These are phyloP conservation scores for Xenoacremonium recifei DNA, from an alignment of 2,329 filamentous ascomycete genomes.

Conservation along the genomic window DNA sequence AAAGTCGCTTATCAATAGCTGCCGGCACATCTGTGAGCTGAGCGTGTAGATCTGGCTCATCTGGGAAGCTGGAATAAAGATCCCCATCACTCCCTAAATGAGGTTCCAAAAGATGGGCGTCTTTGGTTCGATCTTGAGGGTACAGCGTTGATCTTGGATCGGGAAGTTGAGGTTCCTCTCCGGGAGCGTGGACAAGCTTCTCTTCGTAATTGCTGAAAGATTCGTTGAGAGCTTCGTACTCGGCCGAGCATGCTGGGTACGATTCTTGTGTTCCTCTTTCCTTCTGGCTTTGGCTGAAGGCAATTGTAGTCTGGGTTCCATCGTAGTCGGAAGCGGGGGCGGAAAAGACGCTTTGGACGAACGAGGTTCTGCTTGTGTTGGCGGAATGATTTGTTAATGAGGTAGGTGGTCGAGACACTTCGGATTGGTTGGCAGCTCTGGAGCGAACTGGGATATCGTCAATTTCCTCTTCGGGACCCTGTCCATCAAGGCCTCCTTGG, in stretches of 20 bases:
- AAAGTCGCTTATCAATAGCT: too few species aligned
- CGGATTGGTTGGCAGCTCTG: constrained; percentile 6
- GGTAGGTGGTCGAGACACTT: constrained; percentile 4
- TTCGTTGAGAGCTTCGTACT: constrained; percentile 8
- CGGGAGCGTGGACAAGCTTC: constrained; percentile 1
- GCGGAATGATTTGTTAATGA: constrained; percentile 23
- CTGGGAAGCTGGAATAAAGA: constrained; percentile 19
- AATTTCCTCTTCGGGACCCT: constrained; percentile 9
- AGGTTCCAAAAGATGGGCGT: not conserved
- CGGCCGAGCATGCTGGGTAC: constrained; percentile 7
- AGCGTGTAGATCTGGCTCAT: constrained; percentile 10
- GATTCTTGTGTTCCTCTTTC: constrained; percentile 2
- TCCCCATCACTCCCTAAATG: not conserved
- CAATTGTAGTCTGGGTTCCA: constrained; percentile 34
- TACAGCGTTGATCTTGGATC: constrained; percentile 2
- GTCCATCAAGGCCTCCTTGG: not conserved
- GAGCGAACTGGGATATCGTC: constrained; percentile 21
- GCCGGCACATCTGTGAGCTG: not conserved
- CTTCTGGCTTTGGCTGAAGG: not conserved
- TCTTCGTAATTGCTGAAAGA: constrained; percentile 15
- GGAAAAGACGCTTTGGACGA: constrained; percentile 34
- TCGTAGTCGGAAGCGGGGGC: constrained; percentile 15
- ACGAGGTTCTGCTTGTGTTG: constrained; percentile 32
- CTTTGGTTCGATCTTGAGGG: too few species aligned
- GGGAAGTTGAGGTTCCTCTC: constrained; percentile 4